Evolutionary conservation across 345 rosid genomes (phyloP), one percentile per base, ranked within the genome.

Genomic region (Brassica cretica): DNA sequence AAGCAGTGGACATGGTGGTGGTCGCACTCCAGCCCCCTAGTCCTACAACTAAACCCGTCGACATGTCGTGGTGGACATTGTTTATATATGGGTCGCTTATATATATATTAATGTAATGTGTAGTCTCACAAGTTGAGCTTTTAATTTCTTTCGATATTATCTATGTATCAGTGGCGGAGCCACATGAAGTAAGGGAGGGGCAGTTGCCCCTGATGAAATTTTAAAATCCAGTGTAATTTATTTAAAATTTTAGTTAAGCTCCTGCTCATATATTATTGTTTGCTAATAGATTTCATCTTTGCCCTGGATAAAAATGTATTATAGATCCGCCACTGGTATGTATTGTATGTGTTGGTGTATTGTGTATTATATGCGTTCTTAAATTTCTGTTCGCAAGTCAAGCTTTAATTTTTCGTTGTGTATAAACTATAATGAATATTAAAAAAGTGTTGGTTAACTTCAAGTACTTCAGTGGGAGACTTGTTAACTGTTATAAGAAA

Each of bases 1-100:
- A 63, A 4, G 67, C 44, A 64, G 67, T 32, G 67, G 67, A 64
- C 67, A 64, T 64, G 67, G 41, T 64, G 67, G 67, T 64, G 67
- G 67, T 32, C 67, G 67, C 67, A 32, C 6, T 61, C 66, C 37
- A 61, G 66, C 66, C 7, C 44, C 21, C 41, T 63, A 63, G 66
- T 30, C 60, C 60, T 53, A 16, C 24, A 16, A 16, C 60, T 53
- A 6, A 53, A 53, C 0, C 60, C 8, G 60, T 53, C 10, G 60
- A 16, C 56, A 51, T 51, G 16, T 51, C 19, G 18, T 51, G 18
- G 56, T 51, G 16, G 55, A 46, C 15, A 14, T 12, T 46, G 15
- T 46, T 46, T 46, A 14, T 46, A 46, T 46, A 46, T 14, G 16
- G 15, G 53, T 14, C 53, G 1, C 6, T 46, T 46, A 21, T 12